These are phyloP conservation scores for Penicillium sp. DNA, from an alignment of 2,329 filamentous ascomycete species.

Conservation along the genomic window DNA sequence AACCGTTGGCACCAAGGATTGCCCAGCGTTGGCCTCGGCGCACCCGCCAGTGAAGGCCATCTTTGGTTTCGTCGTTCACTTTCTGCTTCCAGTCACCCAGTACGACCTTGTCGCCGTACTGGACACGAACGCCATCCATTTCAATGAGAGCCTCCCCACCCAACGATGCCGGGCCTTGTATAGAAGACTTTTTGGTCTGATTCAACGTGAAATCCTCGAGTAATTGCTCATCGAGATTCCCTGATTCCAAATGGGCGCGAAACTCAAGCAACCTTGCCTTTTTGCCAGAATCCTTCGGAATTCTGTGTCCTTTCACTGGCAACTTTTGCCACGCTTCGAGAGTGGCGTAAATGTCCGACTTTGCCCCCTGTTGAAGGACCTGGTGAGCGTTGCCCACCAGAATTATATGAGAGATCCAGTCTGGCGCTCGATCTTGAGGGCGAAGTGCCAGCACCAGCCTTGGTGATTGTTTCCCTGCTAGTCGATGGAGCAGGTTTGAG, in stretches of 20 bases:
- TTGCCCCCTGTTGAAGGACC: conserved; percentile 69
- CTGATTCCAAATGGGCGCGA: conserved; percentile 27
- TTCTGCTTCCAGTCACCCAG: conserved; percentile 80
- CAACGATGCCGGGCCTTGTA: conserved; percentile 17
- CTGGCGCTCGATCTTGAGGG: conserved; percentile 84
- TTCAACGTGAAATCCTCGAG: conserved; percentile 34
- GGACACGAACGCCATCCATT: conserved; percentile 83
- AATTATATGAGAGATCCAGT: conserved; percentile 87
- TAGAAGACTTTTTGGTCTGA: conserved; percentile 26
- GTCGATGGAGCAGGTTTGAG: conserved; percentile 70
- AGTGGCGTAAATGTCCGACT: conserved; percentile 62
- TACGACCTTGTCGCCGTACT: conserved; percentile 77
- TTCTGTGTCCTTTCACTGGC: conserved; percentile 6
- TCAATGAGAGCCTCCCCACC: conserved; percentile 77
- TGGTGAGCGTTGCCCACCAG: conserved; percentile 72
- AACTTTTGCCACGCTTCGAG: conserved; percentile 40
- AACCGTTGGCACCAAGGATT: conserved; percentile 90
- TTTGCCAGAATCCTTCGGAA: conserved; percentile 15
- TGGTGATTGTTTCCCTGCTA: conserved; percentile 71
- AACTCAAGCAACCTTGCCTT: conserved; percentile 20
- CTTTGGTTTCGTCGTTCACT: conserved; percentile 55
- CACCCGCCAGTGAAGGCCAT: conserved; percentile 82
- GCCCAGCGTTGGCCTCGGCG: conserved; percentile 86
- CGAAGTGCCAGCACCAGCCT: conserved; percentile 77
- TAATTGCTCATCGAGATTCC: conserved; percentile 34